Evolutionary conservation across 2,329 filamentous ascomycete genomes (phyloP).

Genomic region (Fusarium phyllophilum): DNA sequence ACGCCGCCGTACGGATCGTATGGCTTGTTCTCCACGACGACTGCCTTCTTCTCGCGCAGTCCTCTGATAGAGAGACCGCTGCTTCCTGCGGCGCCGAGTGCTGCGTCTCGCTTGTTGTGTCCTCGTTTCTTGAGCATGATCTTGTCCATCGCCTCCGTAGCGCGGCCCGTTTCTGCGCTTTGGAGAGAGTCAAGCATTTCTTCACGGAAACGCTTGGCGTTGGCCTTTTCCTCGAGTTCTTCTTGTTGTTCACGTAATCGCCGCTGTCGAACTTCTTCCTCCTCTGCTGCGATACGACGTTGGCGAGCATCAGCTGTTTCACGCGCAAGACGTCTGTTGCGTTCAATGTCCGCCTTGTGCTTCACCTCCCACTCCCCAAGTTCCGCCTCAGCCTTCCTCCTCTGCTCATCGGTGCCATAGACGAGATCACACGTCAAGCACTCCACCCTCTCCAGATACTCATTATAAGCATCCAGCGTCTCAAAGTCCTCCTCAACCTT

Average conservation of each 20-base stretch:
- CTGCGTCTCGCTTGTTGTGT: slow-evolving; percentile 55
- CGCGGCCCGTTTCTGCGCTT: slow-evolving; percentile 67
- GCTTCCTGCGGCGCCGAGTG: slow-evolving; percentile 49
- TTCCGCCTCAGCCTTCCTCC: slow-evolving; percentile 56
- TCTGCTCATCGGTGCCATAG: slow-evolving; percentile 73
- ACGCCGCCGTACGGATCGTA: slow-evolving; percentile 92
- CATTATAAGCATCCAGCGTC: slow-evolving; percentile 83
- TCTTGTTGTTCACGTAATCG: slow-evolving; percentile 72
- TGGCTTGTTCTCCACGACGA: slow-evolving; percentile 69
- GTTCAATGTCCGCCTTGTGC: slow-evolving; percentile 75
- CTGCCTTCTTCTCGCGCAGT: slow-evolving; percentile 70
- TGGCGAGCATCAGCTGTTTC: slow-evolving; percentile 65
- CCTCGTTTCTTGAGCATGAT: slow-evolving; percentile 80
- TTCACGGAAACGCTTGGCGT: slow-evolving; percentile 70
- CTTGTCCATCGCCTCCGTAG: slow-evolving; percentile 66
- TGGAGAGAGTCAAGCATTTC: slow-evolving; percentile 78
- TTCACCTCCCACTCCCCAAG: slow-evolving; percentile 73
- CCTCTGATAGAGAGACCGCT: slow-evolving; percentile 76
- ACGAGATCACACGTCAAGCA: slow-evolving; percentile 90
- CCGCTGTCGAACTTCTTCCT: slow-evolving; percentile 69
- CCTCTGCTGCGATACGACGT: slow-evolving; percentile 69
- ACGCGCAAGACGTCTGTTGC: slow-evolving; percentile 64
- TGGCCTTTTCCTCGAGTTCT: slow-evolving; percentile 75
- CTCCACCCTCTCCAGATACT: slow-evolving; percentile 95
- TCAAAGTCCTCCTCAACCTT: slow-evolving; percentile 92